Conservation (phyloP, 2,329 filamentous ascomycete species). For the Scedosporium apiospermum region DNA sequence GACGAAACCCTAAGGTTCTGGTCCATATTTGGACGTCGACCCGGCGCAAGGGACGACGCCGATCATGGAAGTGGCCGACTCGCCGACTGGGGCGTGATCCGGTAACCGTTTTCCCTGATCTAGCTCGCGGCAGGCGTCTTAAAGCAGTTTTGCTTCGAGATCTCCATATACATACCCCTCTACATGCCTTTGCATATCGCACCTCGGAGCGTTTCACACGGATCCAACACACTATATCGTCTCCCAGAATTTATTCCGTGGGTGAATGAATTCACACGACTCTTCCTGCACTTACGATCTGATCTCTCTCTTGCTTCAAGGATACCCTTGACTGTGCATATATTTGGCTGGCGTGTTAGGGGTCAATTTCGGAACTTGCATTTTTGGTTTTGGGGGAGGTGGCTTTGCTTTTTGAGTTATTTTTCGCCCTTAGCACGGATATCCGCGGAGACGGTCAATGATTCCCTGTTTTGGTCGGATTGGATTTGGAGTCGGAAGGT, state of each 20-base stretch:
- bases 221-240: too few species aligned
- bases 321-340: not conserved
- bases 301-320: not conserved
- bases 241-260: too few species aligned
- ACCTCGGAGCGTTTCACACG: too few species aligned
- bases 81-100: slow-evolving; percentile 76
- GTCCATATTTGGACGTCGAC: slow-evolving; percentile 85
- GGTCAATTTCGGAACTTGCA: not conserved
- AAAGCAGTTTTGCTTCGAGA: not conserved
- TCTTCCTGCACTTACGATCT: not conserved
- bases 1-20: slow-evolving; percentile 96
- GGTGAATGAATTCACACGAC: not conserved
- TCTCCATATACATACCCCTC: not conserved
- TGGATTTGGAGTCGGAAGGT: too few species aligned
- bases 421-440: not conserved
- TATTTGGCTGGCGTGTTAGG: slow-evolving; percentile 3
- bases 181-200: too few species aligned
- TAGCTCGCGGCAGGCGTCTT: not conserved
- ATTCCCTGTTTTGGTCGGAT: too few species aligned
- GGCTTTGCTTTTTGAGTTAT: not conserved
- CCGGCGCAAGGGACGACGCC: slow-evolving; percentile 60
- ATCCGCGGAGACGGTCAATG: too few species aligned
- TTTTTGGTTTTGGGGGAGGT: not conserved
- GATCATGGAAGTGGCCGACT: slow-evolving; percentile 50
- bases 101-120: slow-evolving; percentile 29